Evolutionary conservation across 2,329 filamentous ascomycete species (phyloP).

Genomic region (Botrytis pseudocinerea): DNA sequence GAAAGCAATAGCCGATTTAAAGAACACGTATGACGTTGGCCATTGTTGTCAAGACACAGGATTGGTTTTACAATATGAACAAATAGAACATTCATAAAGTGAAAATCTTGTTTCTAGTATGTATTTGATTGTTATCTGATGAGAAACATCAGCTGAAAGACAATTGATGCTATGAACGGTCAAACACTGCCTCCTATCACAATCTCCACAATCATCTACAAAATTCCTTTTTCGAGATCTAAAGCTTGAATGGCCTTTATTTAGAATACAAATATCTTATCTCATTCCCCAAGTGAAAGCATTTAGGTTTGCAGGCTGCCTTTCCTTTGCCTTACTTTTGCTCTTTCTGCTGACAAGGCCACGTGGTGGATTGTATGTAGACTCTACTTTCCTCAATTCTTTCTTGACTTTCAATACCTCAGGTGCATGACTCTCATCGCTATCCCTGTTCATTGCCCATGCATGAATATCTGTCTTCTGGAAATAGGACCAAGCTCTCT

Average conservation of each 20-base stretch:
- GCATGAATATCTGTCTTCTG: not conserved
- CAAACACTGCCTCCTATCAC: not conserved
- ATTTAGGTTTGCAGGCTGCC: not conserved
- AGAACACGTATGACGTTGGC: not conserved
- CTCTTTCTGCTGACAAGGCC: not conserved
- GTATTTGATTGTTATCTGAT: not conserved
- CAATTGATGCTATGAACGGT: not conserved
- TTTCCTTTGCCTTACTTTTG: not conserved
- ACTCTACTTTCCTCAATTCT: not conserved
- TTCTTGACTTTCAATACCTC: not conserved
- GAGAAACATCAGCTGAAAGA: not conserved
- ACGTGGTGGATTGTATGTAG: not conserved
- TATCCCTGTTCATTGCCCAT: not conserved
- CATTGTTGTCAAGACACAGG: fast-evolving
- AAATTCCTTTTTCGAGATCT: not conserved
- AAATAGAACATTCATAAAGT: not conserved
- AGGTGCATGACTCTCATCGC: not conserved
- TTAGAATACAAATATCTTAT: not conserved
- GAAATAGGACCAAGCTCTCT: not conserved
- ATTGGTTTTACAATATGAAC: not conserved
- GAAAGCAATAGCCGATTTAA: not conserved
- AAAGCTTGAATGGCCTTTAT: not conserved
- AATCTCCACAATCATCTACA: not conserved
- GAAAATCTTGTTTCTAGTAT: not conserved
- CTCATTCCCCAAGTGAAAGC: not conserved